Evolutionary conservation across 78 protist species (phyloP), one percentile per base, ranked within the genome.

Genomic region (Creolimax fragrantissima): DNA sequence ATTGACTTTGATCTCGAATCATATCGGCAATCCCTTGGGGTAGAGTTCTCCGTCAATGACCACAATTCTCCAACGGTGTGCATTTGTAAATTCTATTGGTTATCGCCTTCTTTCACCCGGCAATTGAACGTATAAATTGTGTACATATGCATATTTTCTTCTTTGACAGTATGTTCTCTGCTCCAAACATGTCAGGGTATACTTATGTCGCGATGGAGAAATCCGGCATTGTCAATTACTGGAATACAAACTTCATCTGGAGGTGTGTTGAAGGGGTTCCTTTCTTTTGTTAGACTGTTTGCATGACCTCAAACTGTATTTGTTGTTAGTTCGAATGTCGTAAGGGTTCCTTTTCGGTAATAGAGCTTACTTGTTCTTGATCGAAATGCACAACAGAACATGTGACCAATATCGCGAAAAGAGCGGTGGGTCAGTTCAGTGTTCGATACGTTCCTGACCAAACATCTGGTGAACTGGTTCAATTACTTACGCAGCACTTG

Each of bases 131-230:
- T n/a, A n/a, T n/a, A n/a, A n/a, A n/a, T n/a, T n/a, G n/a, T n/a
- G n/a, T n/a, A n/a, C n/a, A n/a, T n/a, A n/a, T n/a, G n/a, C n/a
- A n/a, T n/a, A n/a, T n/a, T n/a, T n/a, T n/a, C n/a, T n/a, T n/a
- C n/a, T n/a, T n/a, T n/a, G n/a, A n/a, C n/a, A n/a, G n/a, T n/a
- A n/a, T n/a, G n/a, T n/a, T n/a, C n/a, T n/a, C n/a, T n/a, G n/a
- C n/a, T n/a, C n/a, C n/a, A n/a, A n/a, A n/a, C n/a, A n/a, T n/a
- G n/a, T 58, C 74, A 58, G 74, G 74, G 74, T 24, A 58, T 86
- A 4, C 90, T 93, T 32, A 41, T 7, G 90, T n/a, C 41, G 81
- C 86, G 92, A 24, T 93, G 94, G 92, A 43, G 45, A 32, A 67
- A 84, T 74, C 94, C 94, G 35, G 39, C 74, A 36, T 45, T 89